Evolutionary conservation across 2,329 filamentous ascomycete genomes (phyloP).

Genomic region (Elsinoe ampelina): DNA sequence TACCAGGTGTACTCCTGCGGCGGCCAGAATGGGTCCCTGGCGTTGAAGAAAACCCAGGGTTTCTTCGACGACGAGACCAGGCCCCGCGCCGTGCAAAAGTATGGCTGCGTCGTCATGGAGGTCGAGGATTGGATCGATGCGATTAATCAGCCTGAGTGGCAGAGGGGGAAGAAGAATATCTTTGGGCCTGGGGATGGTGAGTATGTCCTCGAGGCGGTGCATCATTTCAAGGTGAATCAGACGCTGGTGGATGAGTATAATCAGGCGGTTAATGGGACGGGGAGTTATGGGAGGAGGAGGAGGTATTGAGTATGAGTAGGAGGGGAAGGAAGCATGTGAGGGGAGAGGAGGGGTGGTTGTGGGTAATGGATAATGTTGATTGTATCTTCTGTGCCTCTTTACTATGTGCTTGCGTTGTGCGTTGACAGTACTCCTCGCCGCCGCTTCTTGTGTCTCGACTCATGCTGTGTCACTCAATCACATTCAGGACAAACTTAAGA

Average conservation of each 20-base stretch:
- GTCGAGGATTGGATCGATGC: constrained; percentile 90
- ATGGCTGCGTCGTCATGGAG: constrained; percentile 83
- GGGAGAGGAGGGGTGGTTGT: too few species aligned
- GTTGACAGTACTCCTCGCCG: too few species aligned
- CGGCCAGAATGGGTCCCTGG: constrained; percentile 59
- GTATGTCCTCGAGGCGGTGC: constrained; percentile 37
- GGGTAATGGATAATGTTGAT: constrained; percentile 4
- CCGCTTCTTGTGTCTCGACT: too few species aligned
- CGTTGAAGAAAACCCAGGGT: constrained; percentile 63
- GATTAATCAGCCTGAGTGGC: constrained; percentile 88
- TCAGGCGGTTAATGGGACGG: background rate
- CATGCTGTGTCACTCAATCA: too few species aligned
- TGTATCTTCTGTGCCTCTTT: background rate
- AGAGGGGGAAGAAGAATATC: constrained; percentile 47
- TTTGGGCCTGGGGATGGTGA: constrained; percentile 36
- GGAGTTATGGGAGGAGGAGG: background rate
- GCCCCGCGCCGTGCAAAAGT: constrained; percentile 57
- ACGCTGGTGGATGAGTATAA: constrained; percentile 11
- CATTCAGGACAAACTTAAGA: too few species aligned
- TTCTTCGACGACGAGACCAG: constrained; percentile 45
- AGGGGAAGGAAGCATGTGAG: background rate
- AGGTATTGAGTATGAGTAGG: background rate
- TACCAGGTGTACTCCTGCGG: constrained; percentile 84
- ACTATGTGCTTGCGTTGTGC: background rate
- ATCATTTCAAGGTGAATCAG: constrained; percentile 34